A percentile compares a stretch with the other conserved stretches of the same genome.
Conservation (phyloP, 176 grass and related monocot genomes). For the Pharus latifolius region DNA sequence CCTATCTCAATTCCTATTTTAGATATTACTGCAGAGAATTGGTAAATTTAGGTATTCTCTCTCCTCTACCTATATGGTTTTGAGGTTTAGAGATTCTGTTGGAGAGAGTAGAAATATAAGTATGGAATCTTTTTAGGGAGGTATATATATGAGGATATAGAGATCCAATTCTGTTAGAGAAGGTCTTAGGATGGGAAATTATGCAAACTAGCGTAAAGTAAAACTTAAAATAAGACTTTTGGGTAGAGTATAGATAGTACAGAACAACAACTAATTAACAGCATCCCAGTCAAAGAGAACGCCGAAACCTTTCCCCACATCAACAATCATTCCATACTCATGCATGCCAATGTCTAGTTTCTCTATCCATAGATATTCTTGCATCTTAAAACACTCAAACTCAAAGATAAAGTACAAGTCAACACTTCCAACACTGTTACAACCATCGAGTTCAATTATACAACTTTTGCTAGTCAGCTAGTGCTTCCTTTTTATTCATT, state of each 20-base stretch:
- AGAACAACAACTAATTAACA: background rate
- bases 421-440: background rate
- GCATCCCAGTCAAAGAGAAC: background rate
- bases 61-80: too few species aligned
- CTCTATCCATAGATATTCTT: background rate
- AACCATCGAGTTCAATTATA: background rate
- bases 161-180: too few species aligned
- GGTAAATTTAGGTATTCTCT: too few species aligned
- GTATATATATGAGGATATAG: too few species aligned
- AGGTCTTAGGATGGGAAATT: too few species aligned
- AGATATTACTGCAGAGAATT: too few species aligned
- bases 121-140: too few species aligned
- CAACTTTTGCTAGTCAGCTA: background rate
- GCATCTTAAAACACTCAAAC: background rate
- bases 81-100: too few species aligned
- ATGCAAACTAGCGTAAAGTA: too few species aligned
- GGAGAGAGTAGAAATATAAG: too few species aligned
- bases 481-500: background rate
- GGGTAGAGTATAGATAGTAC: background rate
- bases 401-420: background rate
- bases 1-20: too few species aligned
- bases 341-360: background rate
- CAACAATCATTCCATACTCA: background rate
- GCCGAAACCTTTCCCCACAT: background rate
- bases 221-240: too few species aligned